A percentile compares a stretch with the other conserved stretches of the same genome.
Conservation (phyloP, 768 basidiomycete species). For the Pleurotus sapidus region DNA sequence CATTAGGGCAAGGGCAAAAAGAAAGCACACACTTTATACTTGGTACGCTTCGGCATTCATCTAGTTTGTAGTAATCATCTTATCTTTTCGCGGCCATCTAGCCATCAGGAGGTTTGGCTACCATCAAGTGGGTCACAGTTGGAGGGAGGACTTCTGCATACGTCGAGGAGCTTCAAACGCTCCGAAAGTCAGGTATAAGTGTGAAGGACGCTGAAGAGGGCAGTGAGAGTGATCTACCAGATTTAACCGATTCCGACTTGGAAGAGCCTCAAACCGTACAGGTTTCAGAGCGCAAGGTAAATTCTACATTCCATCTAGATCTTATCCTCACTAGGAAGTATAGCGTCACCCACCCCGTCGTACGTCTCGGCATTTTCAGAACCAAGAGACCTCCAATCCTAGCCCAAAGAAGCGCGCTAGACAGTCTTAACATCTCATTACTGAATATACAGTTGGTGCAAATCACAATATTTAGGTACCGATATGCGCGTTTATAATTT, state of each 20-base stretch:
- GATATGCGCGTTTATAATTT: too few species aligned
- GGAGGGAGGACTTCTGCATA: constrained; percentile 78
- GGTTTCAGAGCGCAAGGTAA: constrained; percentile 4
- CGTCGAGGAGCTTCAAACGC: constrained; percentile 57
- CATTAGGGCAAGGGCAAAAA: constrained; percentile 59
- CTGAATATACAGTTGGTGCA: too few species aligned
- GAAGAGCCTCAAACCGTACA: constrained; percentile 8
- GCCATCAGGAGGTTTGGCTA: constrained; percentile 70
- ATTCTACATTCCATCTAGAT: too few species aligned
- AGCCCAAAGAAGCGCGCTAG: too few species aligned
- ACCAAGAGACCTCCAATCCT: too few species aligned
- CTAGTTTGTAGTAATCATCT: constrained; percentile 2
- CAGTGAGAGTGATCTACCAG: constrained; percentile 1
- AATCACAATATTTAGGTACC: too few species aligned
- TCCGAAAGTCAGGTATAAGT: not conserved
- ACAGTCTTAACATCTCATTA: too few species aligned
- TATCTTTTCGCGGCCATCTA: constrained; percentile 20
- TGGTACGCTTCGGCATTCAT: constrained; percentile 33
- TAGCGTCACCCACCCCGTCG: too few species aligned
- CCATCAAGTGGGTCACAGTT: constrained; percentile 71
- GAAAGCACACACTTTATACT: constrained; percentile 37
- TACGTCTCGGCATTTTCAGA: too few species aligned
- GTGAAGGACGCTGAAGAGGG: not conserved
- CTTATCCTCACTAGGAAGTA: too few species aligned
- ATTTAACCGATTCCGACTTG: not conserved